Evolutionary conservation across 805 yeast genomes (phyloP).

Genomic region (Starmerella stigmatis): DNA sequence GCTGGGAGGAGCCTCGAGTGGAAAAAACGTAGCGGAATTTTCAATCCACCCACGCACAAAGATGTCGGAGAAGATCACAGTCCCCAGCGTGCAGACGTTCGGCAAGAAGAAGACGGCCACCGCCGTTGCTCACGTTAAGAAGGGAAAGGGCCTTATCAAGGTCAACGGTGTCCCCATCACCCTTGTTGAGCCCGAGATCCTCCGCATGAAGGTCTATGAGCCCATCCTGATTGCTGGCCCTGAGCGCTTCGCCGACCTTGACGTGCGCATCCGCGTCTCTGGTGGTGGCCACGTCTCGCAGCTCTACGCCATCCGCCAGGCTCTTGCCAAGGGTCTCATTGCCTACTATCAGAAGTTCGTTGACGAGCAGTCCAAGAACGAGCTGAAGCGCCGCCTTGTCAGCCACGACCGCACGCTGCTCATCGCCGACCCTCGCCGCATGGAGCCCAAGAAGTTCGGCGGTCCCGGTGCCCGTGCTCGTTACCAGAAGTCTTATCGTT

Average conservation of each 20-base stretch:
- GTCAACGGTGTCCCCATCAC: slow-evolving; percentile 99
- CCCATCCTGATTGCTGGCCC: slow-evolving; percentile 96
- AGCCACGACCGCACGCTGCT: slow-evolving; percentile 98
- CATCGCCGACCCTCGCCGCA: slow-evolving; percentile 99
- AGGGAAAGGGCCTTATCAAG: slow-evolving; percentile 98
- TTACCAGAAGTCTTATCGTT: slow-evolving; percentile 99
- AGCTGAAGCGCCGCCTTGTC: slow-evolving; percentile 94
- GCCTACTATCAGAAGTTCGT: slow-evolving; percentile 99
- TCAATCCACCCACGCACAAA: slow-evolving; percentile 10
- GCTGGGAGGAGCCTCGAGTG: slow-evolving; percentile 1
- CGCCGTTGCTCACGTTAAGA: slow-evolving; percentile 99
- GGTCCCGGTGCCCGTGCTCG: slow-evolving; percentile 99
- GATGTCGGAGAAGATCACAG: slow-evolving; percentile 20
- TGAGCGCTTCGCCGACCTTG: slow-evolving; percentile 96
- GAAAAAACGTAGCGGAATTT: slow-evolving; percentile 10
- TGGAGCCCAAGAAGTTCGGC: slow-evolving; percentile 99
- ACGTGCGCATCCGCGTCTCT: slow-evolving; percentile 97
- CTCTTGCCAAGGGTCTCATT: slow-evolving; percentile 98
- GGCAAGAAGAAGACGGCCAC: slow-evolving; percentile 99
- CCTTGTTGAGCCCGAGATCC: slow-evolving; percentile 96
- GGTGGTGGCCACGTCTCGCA: slow-evolving; percentile 99
- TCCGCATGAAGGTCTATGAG: slow-evolving; percentile 99
- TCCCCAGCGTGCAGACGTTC: slow-evolving; percentile 61
- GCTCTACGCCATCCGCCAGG: slow-evolving; percentile 99
- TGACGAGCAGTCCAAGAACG: slow-evolving; percentile 99